phyloP scores from a whole-genome alignment of 2,329 filamentous ascomycete genomes.

The Neopestalotiopsis clavispora region DNA sequence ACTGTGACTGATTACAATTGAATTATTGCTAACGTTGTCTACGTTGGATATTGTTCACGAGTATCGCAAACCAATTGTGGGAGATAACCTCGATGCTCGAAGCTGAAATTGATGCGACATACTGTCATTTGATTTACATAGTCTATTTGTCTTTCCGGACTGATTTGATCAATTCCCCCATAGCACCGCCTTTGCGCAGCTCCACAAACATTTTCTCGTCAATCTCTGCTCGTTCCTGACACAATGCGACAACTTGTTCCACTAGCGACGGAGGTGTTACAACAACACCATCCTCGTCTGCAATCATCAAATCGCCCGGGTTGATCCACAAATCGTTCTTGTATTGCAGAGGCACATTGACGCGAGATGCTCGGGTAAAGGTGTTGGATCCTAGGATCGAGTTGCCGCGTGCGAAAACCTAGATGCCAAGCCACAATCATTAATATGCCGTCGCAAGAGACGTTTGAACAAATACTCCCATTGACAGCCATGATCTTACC shows the following conservation, averaged over 20 bases:
- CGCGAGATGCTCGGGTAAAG: conserved; percentile 32
- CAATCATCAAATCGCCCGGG: conserved; percentile 35
- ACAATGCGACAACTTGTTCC: conserved; percentile 33
- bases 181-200: conserved; percentile 7
- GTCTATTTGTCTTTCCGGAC: conserved; percentile 13
- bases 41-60: no score
- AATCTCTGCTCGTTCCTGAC: conserved; percentile 32
- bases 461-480: no score
- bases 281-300: conserved; percentile 35
- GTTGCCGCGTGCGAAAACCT: conserved; percentile 34
- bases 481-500: conserved; percentile 6
- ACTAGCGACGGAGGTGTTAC: conserved; percentile 29
- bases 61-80: no score
- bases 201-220: conserved; percentile 30
- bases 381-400: conserved; percentile 37
- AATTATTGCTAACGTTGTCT: no score
- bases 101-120: no score
- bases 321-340: conserved; percentile 34
- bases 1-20: no score
- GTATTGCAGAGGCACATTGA: conserved; percentile 34
- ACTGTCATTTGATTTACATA: no score
- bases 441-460: background rate
- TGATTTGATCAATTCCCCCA: conserved; percentile 15
- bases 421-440: background rate
- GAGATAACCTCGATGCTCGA: no score